Base-by-base conservation (phyloP, 2,329 filamentous ascomycete species). In the Colletotrichum simmondsii region DNA sequence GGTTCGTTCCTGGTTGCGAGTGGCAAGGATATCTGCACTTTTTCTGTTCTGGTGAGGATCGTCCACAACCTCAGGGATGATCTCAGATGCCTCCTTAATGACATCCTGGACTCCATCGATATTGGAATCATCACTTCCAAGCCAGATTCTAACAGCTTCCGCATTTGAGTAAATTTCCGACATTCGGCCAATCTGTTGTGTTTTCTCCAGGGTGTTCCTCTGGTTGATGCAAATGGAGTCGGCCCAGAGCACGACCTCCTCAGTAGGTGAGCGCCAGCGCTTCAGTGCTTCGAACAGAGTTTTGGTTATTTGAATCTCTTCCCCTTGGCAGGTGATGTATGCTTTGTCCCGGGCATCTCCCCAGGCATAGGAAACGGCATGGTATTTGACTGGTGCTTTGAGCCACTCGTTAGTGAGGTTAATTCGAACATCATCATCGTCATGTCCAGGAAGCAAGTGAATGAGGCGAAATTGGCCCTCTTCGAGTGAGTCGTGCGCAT, bases 261-360 rank as follows among this genome's bases (percentile, higher is more conserved):
- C 16, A 2, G 11, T 28, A 1, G n/a, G 7, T 11, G 8, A 28
- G 26, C 53, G 54, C 37, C 53, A 59, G 24, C 56, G 37, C 2
- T 42, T 59, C 2, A 59, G 30, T 10, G 37, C 28, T 42, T 59
- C 3, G 19, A 66, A 59, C 14, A 59, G 30, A 14, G 16, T 70
- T n/a, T 69, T 72, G 14, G 80, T 82, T 12, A 82, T 69, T 24
- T 77, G 66, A 10, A 83, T 74, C 7, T 73, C 49, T 32, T 66
- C 68, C 5, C 75, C 78, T 57, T 79, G 74, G 52, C 77, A 77
- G 19, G 71, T 16, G 5, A 82, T 78, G 66, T 74, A 64, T 24
- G 59, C 42, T 2, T 52, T 53, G 30, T 70, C 54, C 5, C 24
- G 10, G 0, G 52, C 22, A 2, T 53, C 26, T 1, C 62, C 61